Base-by-base conservation (phyloP, 31 red algal species). In the Odonthalia washingtoniensis region DNA sequence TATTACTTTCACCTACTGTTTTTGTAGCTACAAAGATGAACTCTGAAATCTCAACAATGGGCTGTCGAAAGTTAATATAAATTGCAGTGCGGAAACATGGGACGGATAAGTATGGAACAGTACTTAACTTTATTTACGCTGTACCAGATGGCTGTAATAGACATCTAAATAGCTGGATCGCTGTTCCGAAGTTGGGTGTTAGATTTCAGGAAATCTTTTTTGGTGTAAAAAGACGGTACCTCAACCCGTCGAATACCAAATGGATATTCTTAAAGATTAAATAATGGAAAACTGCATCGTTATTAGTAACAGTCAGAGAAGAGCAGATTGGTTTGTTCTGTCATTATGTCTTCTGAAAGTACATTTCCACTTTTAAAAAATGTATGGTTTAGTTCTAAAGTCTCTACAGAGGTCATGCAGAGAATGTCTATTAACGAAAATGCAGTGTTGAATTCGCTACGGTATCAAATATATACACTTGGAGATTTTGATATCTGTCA, bases 51-150 rank as follows among this genome's bases (percentile, higher is more conserved):
- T 3, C 26, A 70, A 32, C 38, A 34, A 35, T n/a, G n/a, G n/a
- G n/a, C n/a, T n/a, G n/a, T n/a, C n/a, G n/a, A 3, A 1, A 16
- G 72, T n/a, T 79, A n/a, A 77, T 4, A 0, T 61, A 73, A 16
- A 42, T 70, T 28, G 85, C 85, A 16, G 74, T 88, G 1, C 28
- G 73, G n/a, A 75, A 88, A 65, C 85, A 79, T 33, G 73, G 85
- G 33, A 88, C 74, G 4, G 74, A 42, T 1, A 88, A 88, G 72
- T 78, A 79, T 49, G 33, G 57, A 5, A 72, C 78, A 12, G 0
- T 88, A 6, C 57, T 88, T 16, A 2, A 75, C 3, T 88, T 88
- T 57, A 37, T 79, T 18, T 87, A 87, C 84, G 65, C 21, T 36
- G 34, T 87, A 21, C 72, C 84, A 52, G 18, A 3, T 3, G 39